Evolutionary conservation across 176 grass and related monocot species (phyloP), one percentile per base, ranked within the genome.

Genomic region (Metroxylon sagu): DNA sequence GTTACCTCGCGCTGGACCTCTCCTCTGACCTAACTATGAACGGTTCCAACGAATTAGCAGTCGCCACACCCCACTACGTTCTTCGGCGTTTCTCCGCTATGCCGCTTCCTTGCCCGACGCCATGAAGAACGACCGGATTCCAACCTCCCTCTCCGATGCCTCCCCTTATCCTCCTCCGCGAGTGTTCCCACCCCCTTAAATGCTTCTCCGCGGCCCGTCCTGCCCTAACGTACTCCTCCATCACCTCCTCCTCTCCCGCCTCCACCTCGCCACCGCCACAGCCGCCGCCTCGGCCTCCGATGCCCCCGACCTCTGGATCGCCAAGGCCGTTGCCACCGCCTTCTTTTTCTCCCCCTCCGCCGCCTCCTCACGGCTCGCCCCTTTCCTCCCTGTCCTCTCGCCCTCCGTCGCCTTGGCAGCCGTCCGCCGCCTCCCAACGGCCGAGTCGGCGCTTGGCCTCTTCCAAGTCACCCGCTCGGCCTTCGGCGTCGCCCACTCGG

Each of bases 301-400:
- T 35, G 21, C 68, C 10, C 29, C 75, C 3, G 83, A 96, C 30
- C 49, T 90, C 53, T 96, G 91, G 91, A 85, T 96, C 61, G 78
- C 91, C 27, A 96, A 96, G 63, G 88, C 80, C n/a, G 35, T 76
- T 12, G 14, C 39, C 64, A 76, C 66, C 19, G 60, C 65, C 26
- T 77, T 61, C 26, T 49, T 69, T 16, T 26, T 53, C 65, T 53
- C 27, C 17, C 65, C 65, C 2, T 58, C 53, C 54, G 16, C 28
- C 14, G 23, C 69, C 17, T 59, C 71, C 49, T 5, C 66, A 1
- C 29, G 68, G 58, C 19, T 67, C 68, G 55, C 75, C 56, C 39
- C 59, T 29, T 39, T 29, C 49, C 27, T 56, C 56, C 55, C 16
- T 51, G 48, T 18, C 18, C 48, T 75, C 25, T 76, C 63, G 75